Evolutionary conservation across 108 stramenopile species (phyloP).

Genomic region (Cyclotella atomus): DNA sequence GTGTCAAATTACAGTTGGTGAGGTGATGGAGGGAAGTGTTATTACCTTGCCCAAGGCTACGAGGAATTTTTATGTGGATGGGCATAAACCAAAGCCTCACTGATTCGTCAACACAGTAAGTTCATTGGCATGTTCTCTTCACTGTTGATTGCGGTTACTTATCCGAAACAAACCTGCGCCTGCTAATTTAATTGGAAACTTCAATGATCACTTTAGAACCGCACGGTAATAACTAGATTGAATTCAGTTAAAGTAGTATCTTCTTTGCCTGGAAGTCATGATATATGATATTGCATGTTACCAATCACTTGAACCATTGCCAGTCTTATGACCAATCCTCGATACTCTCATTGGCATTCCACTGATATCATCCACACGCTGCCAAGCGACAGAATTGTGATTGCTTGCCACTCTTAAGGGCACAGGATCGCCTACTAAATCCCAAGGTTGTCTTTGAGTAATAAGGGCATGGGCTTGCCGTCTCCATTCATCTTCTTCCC

Average conservation of each 20-base stretch:
- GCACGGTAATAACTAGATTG: too few species aligned
- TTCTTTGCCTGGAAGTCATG: too few species aligned
- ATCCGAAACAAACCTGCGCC: too few species aligned
- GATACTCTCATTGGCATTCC: conserved; percentile 53
- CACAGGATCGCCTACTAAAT: conserved; percentile 27
- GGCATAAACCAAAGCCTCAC: conserved; percentile 97
- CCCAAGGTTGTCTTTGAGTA: conserved; percentile 50
- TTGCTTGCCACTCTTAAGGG: conserved; percentile 77
- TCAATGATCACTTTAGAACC: too few species aligned
- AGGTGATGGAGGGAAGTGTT: conserved; percentile 92
- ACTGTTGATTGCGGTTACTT: too few species aligned
- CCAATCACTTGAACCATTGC: conserved; percentile 63
- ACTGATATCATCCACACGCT: conserved; percentile 66
- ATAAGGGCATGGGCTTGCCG: conserved; percentile 70
- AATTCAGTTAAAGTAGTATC: too few species aligned
- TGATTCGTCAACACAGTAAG: conserved; percentile 40
- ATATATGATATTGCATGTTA: too few species aligned
- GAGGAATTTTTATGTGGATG: conserved; percentile 98
- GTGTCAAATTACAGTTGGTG: conserved; percentile 89
- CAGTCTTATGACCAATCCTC: conserved; percentile 62
- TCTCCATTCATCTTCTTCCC: conserved; percentile 61
- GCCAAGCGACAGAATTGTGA: conserved; percentile 75
- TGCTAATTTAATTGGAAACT: too few species aligned
- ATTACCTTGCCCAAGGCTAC: conserved; percentile 92
- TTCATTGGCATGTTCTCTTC: too few species aligned